phyloP scores from a whole-genome alignment of 208 protist species.

The Acanthamoeba royreba region DNA sequence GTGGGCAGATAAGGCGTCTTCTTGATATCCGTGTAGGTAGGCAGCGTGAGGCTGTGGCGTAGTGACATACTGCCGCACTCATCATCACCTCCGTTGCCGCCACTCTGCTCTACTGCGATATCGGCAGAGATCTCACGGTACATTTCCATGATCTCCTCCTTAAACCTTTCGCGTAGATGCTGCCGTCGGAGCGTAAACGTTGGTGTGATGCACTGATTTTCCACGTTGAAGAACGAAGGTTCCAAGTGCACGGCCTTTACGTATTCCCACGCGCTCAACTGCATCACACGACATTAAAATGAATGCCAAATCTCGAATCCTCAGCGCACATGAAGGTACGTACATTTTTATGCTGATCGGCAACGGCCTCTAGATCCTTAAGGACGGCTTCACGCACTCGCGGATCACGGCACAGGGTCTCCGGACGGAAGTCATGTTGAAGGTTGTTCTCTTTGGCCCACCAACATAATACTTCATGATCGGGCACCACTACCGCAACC shows the following conservation, averaged over 20 bases:
- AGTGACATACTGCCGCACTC: background rate
- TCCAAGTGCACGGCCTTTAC: conserved; percentile 65
- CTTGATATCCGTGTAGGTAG: background rate
- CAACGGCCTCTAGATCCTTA: conserved; percentile 33
- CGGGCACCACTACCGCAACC: conserved; percentile 78
- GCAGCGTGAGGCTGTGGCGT: background rate
- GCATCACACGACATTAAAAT: too few species aligned
- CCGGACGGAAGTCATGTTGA: background rate
- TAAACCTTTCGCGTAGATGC: background rate
- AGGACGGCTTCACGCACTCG: background rate
- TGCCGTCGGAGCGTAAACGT: conserved; percentile 77
- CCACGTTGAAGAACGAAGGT: conserved; percentile 66
- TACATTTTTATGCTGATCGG: conserved; percentile 3
- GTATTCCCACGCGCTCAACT: conserved; percentile 68
- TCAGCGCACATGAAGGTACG: background rate
- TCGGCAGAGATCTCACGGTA: background rate
- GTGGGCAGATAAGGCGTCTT: background rate
- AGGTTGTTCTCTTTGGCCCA: conserved; percentile 43
- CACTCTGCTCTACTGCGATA: background rate
- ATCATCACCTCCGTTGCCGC: background rate
- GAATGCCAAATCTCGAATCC: too few species aligned
- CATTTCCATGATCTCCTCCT: conserved; percentile 23
- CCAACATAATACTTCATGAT: conserved; percentile 51
- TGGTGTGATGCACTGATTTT: conserved; percentile 82
- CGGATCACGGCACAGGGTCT: conserved; percentile 15